Percentiles rank a stretch among this genome's conserved stretches.
Conservation (phyloP, 306 rosid species). For the Astragalus glycyphyllos region DNA sequence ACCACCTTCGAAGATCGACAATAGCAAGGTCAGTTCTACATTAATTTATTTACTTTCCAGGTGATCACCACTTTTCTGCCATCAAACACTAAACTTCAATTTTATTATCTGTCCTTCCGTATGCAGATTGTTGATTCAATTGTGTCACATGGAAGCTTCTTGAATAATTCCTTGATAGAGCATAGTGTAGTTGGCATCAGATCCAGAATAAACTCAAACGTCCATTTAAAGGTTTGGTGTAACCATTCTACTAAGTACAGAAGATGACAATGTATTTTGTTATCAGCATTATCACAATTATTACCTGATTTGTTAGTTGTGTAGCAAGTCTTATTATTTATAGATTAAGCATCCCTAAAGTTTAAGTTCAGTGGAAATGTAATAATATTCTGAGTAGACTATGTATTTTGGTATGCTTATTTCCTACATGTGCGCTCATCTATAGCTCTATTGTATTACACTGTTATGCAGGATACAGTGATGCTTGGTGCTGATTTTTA, state of each 20-base stretch:
- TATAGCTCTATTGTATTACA: neutral
- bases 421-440: neutral
- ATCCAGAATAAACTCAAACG: conserved; percentile 81
- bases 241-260: conserved; percentile 2
- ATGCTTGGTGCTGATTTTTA: conserved; percentile 97
- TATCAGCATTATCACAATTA: neutral
- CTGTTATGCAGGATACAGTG: conserved; percentile 77
- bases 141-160: conserved; percentile 92
- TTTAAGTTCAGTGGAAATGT: conserved; percentile 1
- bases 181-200: conserved; percentile 92
- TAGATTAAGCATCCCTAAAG: conserved; percentile 22
- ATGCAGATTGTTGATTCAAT: conserved; percentile 90
- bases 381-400: neutral
- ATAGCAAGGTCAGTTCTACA: conserved; percentile 71
- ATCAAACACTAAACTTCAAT: conserved; percentile 17
- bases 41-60: neutral
- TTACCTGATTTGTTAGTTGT: conserved; percentile 31
- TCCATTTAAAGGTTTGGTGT: conserved; percentile 79
- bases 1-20: conserved; percentile 88
- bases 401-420: neutral
- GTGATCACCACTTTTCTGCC: conserved; percentile 21
- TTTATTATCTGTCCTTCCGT: conserved; percentile 36
- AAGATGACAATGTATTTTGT: conserved; percentile 19
- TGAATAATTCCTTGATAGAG: conserved; percentile 74
- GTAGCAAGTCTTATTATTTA: conserved; percentile 16